Conservation (phyloP, 768 basidiomycete genomes). For the Albatrellus ellisii region DNA sequence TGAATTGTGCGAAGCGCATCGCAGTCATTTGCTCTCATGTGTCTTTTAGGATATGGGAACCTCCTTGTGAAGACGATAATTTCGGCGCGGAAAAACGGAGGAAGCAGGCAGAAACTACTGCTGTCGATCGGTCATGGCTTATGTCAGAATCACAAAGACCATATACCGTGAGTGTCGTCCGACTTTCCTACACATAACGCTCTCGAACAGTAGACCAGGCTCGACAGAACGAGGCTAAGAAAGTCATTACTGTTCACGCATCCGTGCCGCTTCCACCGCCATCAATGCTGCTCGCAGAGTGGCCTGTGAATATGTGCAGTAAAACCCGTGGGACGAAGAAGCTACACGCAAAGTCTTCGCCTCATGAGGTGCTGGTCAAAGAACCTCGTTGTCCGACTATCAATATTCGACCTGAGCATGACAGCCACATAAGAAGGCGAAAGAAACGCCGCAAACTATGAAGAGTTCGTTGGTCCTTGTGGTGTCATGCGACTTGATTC, state of each 20-base stretch:
- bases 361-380: not conserved
- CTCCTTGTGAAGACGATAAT: conserved; percentile 19
- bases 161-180: conserved; percentile 13
- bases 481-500: too few relatives aligned
- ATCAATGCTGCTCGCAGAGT: not conserved
- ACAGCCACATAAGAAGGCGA: too few relatives aligned
- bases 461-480: too few relatives aligned
- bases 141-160: conserved; percentile 14
- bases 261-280: not conserved
- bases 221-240: not conserved
- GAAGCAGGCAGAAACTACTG: conserved; percentile 16
- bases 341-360: not conserved
- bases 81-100: conserved; percentile 17
- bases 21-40: not conserved
- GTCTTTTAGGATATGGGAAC: conserved; percentile 16
- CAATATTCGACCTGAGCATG: not conserved
- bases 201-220: not conserved
- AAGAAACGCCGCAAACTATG: too few relatives aligned
- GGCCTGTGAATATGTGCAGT: not conserved
- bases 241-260: conserved; percentile 4
- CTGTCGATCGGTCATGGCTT: conserved; percentile 19
- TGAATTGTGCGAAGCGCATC: not conserved
- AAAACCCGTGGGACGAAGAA: not conserved
- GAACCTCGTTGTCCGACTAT: not conserved
- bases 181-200: not conserved